Conservation (phyloP, 257 asterid species). For the Pogostemon cablin region DNA sequence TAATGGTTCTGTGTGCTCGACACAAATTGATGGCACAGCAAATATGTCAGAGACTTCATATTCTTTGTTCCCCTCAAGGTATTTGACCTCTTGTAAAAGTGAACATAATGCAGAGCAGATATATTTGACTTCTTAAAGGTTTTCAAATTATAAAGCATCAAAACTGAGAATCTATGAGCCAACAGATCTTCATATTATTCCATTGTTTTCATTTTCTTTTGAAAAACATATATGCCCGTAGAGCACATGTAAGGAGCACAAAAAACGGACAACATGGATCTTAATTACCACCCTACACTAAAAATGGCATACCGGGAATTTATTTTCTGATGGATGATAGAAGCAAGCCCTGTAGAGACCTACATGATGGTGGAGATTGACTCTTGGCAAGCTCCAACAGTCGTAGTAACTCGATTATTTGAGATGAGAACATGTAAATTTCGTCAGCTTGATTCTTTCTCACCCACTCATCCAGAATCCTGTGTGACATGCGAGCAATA, state of each 20-base stretch:
- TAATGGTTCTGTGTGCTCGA: neutral
- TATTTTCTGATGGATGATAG: slow-evolving; percentile 72
- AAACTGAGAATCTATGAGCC: slow-evolving; percentile 27
- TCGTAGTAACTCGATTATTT: slow-evolving; percentile 56
- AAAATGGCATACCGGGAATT: neutral
- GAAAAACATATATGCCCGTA: slow-evolving; percentile 12
- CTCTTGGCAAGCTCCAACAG: slow-evolving; percentile 56
- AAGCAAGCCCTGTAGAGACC: slow-evolving; percentile 58
- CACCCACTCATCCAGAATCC: slow-evolving; percentile 64
- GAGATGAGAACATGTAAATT: slow-evolving; percentile 82
- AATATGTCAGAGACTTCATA: slow-evolving; percentile 17
- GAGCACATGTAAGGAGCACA: neutral
- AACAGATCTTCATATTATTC: slow-evolving; percentile 15
- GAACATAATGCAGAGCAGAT: slow-evolving; percentile 27
- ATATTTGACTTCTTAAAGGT: slow-evolving; percentile 34
- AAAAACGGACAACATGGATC: neutral
- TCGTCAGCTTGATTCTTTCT: slow-evolving; percentile 76
- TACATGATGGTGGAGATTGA: slow-evolving; percentile 64
- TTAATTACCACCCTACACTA: slow-evolving; percentile 5
- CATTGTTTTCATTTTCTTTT: slow-evolving; percentile 14
- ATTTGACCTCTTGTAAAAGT: slow-evolving; percentile 38
- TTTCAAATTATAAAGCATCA: neutral
- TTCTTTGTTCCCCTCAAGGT: slow-evolving; percentile 22
- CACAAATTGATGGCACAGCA: neutral
- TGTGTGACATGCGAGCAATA: slow-evolving; percentile 36